Base-by-base conservation (phyloP, 441 rosid species). In the Populus hybrid region DNA sequence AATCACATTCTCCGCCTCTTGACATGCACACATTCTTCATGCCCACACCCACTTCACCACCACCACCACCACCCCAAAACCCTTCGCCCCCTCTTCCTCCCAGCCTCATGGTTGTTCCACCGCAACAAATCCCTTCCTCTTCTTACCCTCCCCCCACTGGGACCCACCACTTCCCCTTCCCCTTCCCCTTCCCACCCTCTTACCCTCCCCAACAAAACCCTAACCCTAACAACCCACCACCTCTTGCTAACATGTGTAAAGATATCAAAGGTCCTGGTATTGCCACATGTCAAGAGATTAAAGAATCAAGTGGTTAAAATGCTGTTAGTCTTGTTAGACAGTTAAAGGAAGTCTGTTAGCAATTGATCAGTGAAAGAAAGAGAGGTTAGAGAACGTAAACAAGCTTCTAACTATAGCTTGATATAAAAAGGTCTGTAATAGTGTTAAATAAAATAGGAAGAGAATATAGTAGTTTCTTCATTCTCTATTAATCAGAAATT, bases 91-190 rank as follows among this genome's bases (percentile, higher is more conserved):
- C 78, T 59, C 67, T 82, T 83, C 11, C 63, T 40, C 81, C 69
- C 21, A 75, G 28, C 61, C 77, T 76, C 16, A 70, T 79, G 75
- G 59, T 79, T 69, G 74, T 88, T 2, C 84, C 91, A 10, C 76
- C 87, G 8, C 81, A 86, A 16, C 77, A 90, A 46, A 85, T 82
- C 64, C 94, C 93, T 81, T 85, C 90, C 4, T 88, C 89, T 63
- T 83, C 95, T 38, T 86, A 84, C 66, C 86, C 90, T 0, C 84
- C 84, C 28, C 70, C 74, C 69, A 50, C 63, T 70, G 72, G 50
- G 16, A 86, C 73, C 77, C 83, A 79, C 16, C 67, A 6, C 80
- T 18, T 75, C 80, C 32, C 36, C 80, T 18, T 73, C 65, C n/a
- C 5, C 54, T 26, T 30, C 70, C 20, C 24, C 76, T 21, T 71